Base-by-base conservation (phyloP, 495 filamentous ascomycete species). In the Aspergillus ellipticus region DNA sequence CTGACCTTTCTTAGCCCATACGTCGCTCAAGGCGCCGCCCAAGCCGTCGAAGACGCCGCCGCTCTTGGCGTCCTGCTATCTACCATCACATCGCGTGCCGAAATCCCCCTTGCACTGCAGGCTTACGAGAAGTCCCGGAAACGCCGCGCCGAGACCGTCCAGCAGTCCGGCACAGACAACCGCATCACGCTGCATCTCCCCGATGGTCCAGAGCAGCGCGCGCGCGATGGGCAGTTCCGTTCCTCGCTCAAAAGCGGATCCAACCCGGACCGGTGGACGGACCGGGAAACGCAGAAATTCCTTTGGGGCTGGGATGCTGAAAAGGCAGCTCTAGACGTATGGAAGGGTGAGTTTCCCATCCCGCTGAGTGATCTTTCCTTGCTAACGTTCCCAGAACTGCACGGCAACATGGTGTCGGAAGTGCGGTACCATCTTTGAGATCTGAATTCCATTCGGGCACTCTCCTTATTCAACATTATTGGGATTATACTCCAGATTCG, bases 1-100 rank as follows among this genome's bases (percentile, higher is more conserved):
- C 9, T 20, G 29, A 29, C 51, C 7, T 21, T 21, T 2, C 10
- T 0, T 54, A 76, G 74, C 3, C 74, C 74, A 0, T 75, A 77
- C 26, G 58, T 75, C 47, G 77, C 72, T 10, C 79, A 83, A 68
- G 80, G 80, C 17, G 79, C 81, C 6, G 79, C 79, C 8, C 74
- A 75, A 46, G 75, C 79, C 15, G 71, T 83, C 35, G 80, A 83
- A 64, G 80, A 83, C 50, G 80, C 77, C 6, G 81, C 79, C 11
- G 79, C 79, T 0, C 66, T 82, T 6, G 81, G 79, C 2, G 61
- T 74, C 4, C 63, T 84, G 1, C 64, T 83, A 8, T 72, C 68
- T 1, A 62, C 55, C 3, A 76, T 82, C 42, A 62, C 66, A 6
- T 64, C 67, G 5, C 69, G 57, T 6, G 53, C 59, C 8, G 74